These are phyloP conservation scores for Venturia oleaginea DNA, from an alignment of 2,329 filamentous ascomycete species.

Conservation along the genomic window DNA sequence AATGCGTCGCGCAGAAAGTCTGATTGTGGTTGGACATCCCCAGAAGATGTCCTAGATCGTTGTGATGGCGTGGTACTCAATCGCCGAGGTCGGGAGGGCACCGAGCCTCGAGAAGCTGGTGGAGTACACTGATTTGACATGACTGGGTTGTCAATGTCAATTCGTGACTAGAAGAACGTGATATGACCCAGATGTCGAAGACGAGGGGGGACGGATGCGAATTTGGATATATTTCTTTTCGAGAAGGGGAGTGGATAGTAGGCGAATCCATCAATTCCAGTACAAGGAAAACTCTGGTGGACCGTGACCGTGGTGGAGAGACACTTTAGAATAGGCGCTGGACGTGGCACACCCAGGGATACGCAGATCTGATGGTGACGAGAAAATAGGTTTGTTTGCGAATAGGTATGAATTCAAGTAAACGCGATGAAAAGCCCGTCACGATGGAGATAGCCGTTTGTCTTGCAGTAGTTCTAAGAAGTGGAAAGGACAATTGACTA, in stretches of 20 bases:
- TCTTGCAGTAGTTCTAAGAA: neutral
- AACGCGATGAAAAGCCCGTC: too few relatives aligned
- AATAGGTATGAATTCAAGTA: neutral
- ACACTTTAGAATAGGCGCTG: neutral
- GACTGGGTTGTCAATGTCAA: neutral
- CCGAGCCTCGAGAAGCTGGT: neutral
- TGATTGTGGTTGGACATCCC: constrained; percentile 13
- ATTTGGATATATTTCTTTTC: neutral
- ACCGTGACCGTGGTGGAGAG: neutral
- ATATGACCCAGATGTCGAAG: neutral
- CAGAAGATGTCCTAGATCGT: constrained; percentile 13
- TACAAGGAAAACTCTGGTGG: neutral
- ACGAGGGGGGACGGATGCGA: neutral
- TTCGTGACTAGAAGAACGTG: neutral
- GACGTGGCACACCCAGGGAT: neutral
- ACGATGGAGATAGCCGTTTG: neutral
- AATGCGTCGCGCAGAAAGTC: constrained; percentile 14
- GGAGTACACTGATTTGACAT: constrained; percentile 2
- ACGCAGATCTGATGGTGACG: neutral
- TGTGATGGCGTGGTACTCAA: constrained; percentile 3
- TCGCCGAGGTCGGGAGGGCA: constrained; percentile 4
- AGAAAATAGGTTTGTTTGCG: neutral
- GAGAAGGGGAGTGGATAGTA: neutral
- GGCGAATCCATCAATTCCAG: neutral
- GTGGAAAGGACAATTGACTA: neutral